A percentile compares a stretch with the other conserved stretches of the same genome.
phyloP scores from a whole-genome alignment of 1,284 basidiomycete genomes.

The Trametes hirsuta region DNA sequence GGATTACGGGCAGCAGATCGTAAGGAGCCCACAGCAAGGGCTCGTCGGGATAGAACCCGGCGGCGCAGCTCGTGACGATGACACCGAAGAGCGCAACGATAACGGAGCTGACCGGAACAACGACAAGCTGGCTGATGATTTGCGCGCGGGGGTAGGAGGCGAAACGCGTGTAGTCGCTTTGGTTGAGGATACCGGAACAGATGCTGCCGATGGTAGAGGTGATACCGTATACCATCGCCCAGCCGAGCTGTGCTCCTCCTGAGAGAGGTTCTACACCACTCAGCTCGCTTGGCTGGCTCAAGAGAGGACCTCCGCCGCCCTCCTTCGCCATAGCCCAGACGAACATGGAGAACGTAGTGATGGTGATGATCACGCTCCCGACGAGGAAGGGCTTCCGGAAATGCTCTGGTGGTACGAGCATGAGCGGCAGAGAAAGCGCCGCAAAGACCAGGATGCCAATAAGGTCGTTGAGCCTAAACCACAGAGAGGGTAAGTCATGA shows the following conservation, averaged over 20 bases:
- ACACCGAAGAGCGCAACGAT: conserved; percentile 24
- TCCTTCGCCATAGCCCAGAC: conserved; percentile 28
- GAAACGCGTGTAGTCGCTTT: conserved; percentile 31
- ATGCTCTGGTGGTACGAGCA: conserved; percentile 23
- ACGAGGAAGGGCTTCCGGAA: conserved; percentile 25
- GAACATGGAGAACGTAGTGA: conserved; percentile 25
- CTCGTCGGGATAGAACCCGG: conserved; percentile 22
- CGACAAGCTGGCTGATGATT: conserved; percentile 20
- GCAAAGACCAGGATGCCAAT: conserved; percentile 21
- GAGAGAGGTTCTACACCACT: conserved; percentile 16
- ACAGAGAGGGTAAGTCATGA: not conserved
- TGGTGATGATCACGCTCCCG: conserved; percentile 25
- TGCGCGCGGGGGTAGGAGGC: conserved; percentile 26
- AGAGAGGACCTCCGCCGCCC: conserved; percentile 25
- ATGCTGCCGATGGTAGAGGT: conserved; percentile 26
- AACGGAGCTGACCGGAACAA: conserved; percentile 24
- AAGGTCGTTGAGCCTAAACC: conserved; percentile 18
- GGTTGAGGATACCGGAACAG: conserved; percentile 27
- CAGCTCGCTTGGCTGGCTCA: conserved; percentile 16
- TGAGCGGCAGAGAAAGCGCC: conserved; percentile 21
- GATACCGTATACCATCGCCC: conserved; percentile 29
- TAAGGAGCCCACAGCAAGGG: conserved; percentile 27
- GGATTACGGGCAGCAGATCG: conserved; percentile 21
- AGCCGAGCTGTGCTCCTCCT: conserved; percentile 17
- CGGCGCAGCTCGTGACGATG: conserved; percentile 26